Base-by-base conservation (phyloP, 148 eudicot genomes). In the Suaeda aralocaspica region DNA sequence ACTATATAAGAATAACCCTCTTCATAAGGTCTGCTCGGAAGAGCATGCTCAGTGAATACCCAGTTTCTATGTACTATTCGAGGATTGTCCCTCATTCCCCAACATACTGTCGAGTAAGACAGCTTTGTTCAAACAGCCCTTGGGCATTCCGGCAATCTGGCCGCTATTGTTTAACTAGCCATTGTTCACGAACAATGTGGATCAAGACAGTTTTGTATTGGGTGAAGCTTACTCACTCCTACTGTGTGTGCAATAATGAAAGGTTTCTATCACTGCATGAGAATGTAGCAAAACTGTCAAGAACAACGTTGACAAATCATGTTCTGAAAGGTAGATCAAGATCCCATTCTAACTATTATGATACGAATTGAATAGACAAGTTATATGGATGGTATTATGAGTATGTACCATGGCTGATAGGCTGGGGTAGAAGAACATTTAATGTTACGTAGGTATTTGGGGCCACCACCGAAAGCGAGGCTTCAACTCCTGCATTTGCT, bases 141-240 rank as follows among this genome's bases (percentile, higher is more conserved):
- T 84, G 76, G 22, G 84, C 89, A 75, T 85, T 88, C 22, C 89
- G 84, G 87, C 87, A 15, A 82, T 78, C 73, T 89, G 96, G 15
- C 96, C 48, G 84, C 98, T 24, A 89, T 72, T 19, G 96, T n/a
- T n/a, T n/a, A n/a, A n/a, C n/a, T n/a, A n/a, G n/a, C n/a, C n/a
- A n/a, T n/a, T 92, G 62, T 92, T 92, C 25, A 92, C 77, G 62
- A 79, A 73, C 91, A 92, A 63, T 92, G 98, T 67, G 98, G 98
- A 66, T 86, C 83, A 67, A 92, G 64, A 73, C 89, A 93, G 77
- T 88, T 92, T 65, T 92, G 60, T 31, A 92, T 79, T 1, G 98
- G 98, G 80, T 91, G 97, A 51, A 91, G 87, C 46, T 81, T 86
- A 41, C 97, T 91, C 31, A 91, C 70, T 87, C 91, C 76, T 96